phyloP scores from a whole-genome alignment of 2,329 filamentous ascomycete genomes.

The Penicillium crustosum region DNA sequence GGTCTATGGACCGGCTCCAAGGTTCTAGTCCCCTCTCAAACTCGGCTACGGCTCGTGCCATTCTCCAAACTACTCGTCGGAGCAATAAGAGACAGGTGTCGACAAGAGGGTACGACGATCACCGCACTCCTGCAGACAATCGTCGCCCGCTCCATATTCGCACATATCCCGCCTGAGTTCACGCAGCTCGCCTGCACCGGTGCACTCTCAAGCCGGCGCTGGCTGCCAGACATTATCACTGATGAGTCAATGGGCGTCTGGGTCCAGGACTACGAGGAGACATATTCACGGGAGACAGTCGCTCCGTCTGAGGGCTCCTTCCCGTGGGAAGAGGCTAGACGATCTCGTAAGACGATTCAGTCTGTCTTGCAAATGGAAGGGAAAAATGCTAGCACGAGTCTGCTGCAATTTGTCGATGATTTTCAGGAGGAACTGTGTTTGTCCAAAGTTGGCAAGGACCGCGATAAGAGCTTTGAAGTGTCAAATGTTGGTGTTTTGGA shows the following conservation, averaged over 20 bases:
- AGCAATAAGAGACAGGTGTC: conserved; percentile 35
- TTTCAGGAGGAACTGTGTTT: conserved; percentile 39
- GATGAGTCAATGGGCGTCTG: conserved; percentile 42
- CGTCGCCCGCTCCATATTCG: conserved; percentile 41
- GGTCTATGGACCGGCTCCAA: conserved; percentile 40
- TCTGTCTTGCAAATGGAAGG: conserved; percentile 28
- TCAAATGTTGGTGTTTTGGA: conserved; percentile 48
- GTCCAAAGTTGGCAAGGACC: conserved; percentile 40
- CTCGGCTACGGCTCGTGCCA: conserved; percentile 32
- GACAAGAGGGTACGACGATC: conserved; percentile 42
- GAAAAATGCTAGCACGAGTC: conserved; percentile 36
- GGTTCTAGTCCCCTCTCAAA: conserved; percentile 26
- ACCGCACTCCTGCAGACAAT: conserved; percentile 44
- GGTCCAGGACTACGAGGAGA: conserved; percentile 37
- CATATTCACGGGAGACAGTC: conserved; percentile 27
- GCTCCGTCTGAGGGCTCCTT: conserved; percentile 16
- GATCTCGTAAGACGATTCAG: conserved; percentile 33
- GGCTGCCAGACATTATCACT: conserved; percentile 36
- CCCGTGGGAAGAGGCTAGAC: conserved; percentile 37
- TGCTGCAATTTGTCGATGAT: conserved; percentile 45
- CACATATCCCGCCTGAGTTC: conserved; percentile 30
- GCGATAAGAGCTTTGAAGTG: conserved; percentile 45
- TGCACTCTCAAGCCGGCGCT: conserved; percentile 42
- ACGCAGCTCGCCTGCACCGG: conserved; percentile 34
- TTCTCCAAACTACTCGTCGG: conserved; percentile 33